A percentile compares a stretch with the other conserved stretches of the same genome.
Evolutionary conservation across 1,284 basidiomycete species (phyloP).

Genomic region (Somion occarium): DNA sequence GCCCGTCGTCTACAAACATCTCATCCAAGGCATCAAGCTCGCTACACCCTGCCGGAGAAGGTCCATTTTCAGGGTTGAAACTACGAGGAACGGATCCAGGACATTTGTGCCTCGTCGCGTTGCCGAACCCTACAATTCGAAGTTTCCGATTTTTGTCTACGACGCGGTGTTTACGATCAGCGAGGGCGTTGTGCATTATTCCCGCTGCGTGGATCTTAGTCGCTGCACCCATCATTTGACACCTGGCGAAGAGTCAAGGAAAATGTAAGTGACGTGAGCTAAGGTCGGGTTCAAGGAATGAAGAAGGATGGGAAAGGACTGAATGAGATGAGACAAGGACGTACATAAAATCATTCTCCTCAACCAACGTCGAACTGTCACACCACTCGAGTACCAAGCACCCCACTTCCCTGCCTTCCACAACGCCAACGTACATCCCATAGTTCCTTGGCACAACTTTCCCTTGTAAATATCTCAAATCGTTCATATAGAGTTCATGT

Average conservation of each 20-base stretch:
- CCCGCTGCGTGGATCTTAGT: not conserved
- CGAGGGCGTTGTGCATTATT: not conserved
- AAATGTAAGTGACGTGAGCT: no score
- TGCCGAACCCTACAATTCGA: constrained; percentile 1
- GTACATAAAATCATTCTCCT: constrained; percentile 2
- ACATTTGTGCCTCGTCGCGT: not conserved
- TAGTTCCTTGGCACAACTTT: not conserved
- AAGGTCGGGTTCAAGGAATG: not conserved
- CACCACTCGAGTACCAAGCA: not conserved
- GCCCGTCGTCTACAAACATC: not conserved
- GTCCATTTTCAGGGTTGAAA: not conserved
- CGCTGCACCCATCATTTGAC: not conserved
- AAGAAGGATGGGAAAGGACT: not conserved
- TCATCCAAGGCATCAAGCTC: not conserved
- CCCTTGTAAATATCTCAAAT: not conserved
- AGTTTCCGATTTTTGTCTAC: not conserved
- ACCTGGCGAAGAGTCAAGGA: not conserved
- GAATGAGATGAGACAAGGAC: not conserved
- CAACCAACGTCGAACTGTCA: not conserved
- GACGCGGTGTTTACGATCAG: not conserved
- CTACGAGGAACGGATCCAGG: not conserved
- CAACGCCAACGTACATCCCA: constrained; percentile 1
- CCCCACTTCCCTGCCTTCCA: not conserved
- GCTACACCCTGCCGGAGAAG: not conserved
- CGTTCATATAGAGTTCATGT: not conserved